phyloP scores from a whole-genome alignment of 176 grass and related monocot genomes.

The Pontederia crassipes region DNA sequence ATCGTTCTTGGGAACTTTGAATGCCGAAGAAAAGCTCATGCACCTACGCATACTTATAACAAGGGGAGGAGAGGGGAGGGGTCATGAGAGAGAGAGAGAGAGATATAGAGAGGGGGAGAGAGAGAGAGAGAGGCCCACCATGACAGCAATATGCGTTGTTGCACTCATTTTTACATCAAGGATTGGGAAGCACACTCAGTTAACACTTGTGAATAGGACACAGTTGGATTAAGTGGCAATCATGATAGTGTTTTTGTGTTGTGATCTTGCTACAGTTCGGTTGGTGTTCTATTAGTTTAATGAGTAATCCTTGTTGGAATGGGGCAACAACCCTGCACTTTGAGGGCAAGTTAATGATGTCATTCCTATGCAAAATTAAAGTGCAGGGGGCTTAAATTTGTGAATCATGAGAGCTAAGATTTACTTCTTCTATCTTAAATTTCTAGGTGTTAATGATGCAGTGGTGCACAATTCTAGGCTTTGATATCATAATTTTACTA shows the following conservation, averaged over 20 bases:
- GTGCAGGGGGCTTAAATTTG: too few species aligned
- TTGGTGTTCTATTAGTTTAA: background rate
- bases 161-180: background rate
- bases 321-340: too few species aligned
- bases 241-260: background rate
- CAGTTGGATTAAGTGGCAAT: too few species aligned
- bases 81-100: background rate
- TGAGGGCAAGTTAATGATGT: too few species aligned
- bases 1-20: background rate
- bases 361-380: too few species aligned
- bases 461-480: too few species aligned
- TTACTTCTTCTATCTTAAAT: too few species aligned
- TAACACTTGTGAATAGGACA: slow-evolving; percentile 5
- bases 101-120: background rate
- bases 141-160: slow-evolving; percentile 19
- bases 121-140: slow-evolving; percentile 16
- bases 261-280: background rate
- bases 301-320: background rate
- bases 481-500: too few species aligned
- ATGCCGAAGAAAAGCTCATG: background rate
- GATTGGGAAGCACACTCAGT: background rate
- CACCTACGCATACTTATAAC: slow-evolving; percentile 10
- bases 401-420: too few species aligned
- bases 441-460: too few species aligned
- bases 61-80: background rate